Percentiles rank a stretch among this genome's conserved stretches.
These are phyloP conservation scores for Fusarium udum DNA, from an alignment of 2,329 filamentous ascomycete species.

Conservation along the genomic window DNA sequence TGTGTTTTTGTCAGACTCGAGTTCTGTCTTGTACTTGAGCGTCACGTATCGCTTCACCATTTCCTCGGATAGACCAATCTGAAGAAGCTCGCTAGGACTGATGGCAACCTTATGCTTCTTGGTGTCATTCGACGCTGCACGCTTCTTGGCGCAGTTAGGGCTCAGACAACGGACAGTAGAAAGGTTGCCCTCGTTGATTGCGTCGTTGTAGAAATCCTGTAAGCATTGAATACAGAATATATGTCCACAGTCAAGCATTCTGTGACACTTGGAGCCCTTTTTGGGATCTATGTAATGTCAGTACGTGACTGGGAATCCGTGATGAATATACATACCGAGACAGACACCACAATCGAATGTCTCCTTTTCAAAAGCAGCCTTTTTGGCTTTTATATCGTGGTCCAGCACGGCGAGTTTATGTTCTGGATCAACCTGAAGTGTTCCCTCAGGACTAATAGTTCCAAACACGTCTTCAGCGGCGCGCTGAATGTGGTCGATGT, in stretches of 20 bases:
- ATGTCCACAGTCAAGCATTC: constrained; percentile 83
- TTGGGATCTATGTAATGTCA: constrained; percentile 73
- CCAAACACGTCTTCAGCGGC: constrained; percentile 69
- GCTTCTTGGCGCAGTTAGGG: constrained; percentile 78
- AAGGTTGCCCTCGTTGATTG: constrained; percentile 86
- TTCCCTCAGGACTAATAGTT: constrained; percentile 58
- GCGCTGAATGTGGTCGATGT: constrained; percentile 71
- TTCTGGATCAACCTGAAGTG: constrained; percentile 62
- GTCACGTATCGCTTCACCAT: constrained; percentile 86
- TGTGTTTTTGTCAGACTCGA: constrained; percentile 91
- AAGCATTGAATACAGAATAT: constrained; percentile 92
- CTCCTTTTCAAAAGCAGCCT: constrained; percentile 79
- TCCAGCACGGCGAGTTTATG: constrained; percentile 79
- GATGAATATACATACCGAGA: constrained; percentile 60
- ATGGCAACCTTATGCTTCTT: constrained; percentile 73
- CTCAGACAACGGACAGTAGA: constrained; percentile 81
- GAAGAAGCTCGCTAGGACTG: constrained; percentile 83
- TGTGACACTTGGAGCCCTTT: constrained; percentile 83
- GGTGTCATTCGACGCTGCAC: constrained; percentile 48
- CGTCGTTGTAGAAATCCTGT: constrained; percentile 87
- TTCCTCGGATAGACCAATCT: constrained; percentile 76
- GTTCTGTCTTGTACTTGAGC: constrained; percentile 89
- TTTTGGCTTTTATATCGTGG: constrained; percentile 79
- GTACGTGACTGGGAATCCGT: neutral
- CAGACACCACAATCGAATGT: constrained; percentile 92